A percentile compares a stretch with the other conserved stretches of the same genome.
Evolutionary conservation across 768 basidiomycete species (phyloP).

Genomic region (Coprinopsis strossmayeri): DNA sequence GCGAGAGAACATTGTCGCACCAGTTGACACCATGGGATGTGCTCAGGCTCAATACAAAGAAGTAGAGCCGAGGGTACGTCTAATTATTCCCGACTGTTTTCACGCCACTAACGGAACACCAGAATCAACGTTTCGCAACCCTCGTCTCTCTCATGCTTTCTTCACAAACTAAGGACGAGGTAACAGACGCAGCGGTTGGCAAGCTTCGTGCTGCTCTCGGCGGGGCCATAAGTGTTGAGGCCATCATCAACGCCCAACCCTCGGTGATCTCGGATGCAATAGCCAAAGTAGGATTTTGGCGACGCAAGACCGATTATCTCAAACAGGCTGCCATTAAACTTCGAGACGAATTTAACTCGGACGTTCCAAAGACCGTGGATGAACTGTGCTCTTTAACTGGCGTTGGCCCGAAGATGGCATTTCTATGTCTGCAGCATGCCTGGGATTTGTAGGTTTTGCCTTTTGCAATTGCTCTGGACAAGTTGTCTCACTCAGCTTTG

Average conservation of each 20-base stretch:
- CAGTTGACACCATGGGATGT: slow-evolving; percentile 93
- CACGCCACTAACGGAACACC: neutral
- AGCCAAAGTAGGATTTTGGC: slow-evolving; percentile 90
- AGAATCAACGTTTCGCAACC: slow-evolving; percentile 80
- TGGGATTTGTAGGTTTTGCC: slow-evolving; percentile 65
- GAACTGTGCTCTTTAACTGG: slow-evolving; percentile 84
- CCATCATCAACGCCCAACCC: slow-evolving; percentile 57
- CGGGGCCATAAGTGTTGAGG: slow-evolving; percentile 73
- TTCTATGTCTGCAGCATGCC: slow-evolving; percentile 73
- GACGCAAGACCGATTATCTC: slow-evolving; percentile 76
- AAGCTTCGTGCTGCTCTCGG: slow-evolving; percentile 71
- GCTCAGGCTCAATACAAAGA: slow-evolving; percentile 62
- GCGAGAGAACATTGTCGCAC: slow-evolving; percentile 66
- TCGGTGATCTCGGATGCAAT: slow-evolving; percentile 68
- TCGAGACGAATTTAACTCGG: slow-evolving; percentile 66
- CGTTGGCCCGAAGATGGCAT: slow-evolving; percentile 97
- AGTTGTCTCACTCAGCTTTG: neutral
- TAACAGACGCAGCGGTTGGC: slow-evolving; percentile 71
- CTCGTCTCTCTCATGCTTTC: slow-evolving; percentile 93
- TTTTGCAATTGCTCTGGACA: neutral
- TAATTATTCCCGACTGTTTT: neutral
- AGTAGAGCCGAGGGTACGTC: slow-evolving; percentile 54
- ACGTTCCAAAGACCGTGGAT: slow-evolving; percentile 85
- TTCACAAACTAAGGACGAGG: slow-evolving; percentile 92
- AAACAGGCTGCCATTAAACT: slow-evolving; percentile 67